A percentile compares a stretch with the other conserved stretches of the same genome.
phyloP scores from a whole-genome alignment of 164 flowering plant species.

The Euptelea pleiosperma region DNA sequence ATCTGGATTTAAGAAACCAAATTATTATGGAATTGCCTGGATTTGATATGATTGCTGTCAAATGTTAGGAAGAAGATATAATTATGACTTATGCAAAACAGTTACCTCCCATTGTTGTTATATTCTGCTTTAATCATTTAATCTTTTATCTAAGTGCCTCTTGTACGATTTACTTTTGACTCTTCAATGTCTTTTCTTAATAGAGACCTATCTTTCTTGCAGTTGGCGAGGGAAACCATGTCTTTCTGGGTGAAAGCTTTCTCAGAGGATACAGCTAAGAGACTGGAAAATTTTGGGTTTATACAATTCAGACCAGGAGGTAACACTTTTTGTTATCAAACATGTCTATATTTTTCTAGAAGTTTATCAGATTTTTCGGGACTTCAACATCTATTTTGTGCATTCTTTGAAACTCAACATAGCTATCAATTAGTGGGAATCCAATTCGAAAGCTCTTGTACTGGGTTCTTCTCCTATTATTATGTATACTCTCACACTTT shows the following conservation, averaged over 20 bases:
- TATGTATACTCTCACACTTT: no score
- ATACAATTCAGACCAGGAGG: conserved; percentile 98
- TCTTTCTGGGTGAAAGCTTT: conserved; percentile 99
- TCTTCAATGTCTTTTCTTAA: not conserved
- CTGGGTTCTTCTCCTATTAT: no score
- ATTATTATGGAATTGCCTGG: not conserved
- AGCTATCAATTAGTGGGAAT: no score
- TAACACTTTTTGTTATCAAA: conserved; percentile 28
- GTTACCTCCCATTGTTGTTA: not conserved
- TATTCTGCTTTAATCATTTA: not conserved
- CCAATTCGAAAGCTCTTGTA: no score
- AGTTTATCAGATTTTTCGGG: not conserved
- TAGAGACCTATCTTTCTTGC: conserved; percentile 23
- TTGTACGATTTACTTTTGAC: no score
- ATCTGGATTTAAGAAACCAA: no score
- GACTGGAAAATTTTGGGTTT: conserved; percentile 96
- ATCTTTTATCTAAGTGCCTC: no score
- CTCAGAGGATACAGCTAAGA: conserved; percentile 96
- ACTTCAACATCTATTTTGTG: not conserved
- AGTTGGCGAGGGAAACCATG: conserved; percentile 90
- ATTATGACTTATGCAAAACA: not conserved
- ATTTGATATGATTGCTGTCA: not conserved
- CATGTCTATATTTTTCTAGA: no score
- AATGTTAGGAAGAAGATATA: not conserved
- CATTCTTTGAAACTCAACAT: no score